Evolutionary conservation across 331 rosid genomes (phyloP).

Genomic region (Pyracantha coccinea): DNA sequence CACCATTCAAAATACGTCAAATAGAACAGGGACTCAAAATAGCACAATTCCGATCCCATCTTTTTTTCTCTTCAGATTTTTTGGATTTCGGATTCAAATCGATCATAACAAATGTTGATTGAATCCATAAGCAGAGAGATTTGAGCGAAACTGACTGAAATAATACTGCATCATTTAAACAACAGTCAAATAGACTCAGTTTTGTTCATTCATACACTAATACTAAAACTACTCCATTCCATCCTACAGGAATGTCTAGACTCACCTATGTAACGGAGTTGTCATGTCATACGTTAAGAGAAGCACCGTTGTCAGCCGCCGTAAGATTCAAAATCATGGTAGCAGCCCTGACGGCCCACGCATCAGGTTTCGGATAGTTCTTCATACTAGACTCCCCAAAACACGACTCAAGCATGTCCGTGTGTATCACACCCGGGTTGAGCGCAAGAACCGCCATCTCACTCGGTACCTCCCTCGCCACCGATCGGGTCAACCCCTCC

Average conservation of each 20-base stretch:
- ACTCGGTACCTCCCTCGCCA: slow-evolving; percentile 71
- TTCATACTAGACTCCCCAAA: slow-evolving; percentile 54
- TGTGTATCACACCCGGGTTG: slow-evolving; percentile 74
- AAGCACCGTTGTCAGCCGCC: slow-evolving; percentile 74
- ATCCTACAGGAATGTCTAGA: background rate
- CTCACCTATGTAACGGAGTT: background rate
- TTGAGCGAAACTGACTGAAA: background rate
- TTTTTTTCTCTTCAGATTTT: too few species aligned
- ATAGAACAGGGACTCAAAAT: too few species aligned
- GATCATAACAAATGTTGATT: background rate
- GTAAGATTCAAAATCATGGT: slow-evolving; percentile 76
- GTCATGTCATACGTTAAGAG: slow-evolving; percentile 59
- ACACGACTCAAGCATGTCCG: slow-evolving; percentile 86
- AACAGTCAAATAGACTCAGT: background rate
- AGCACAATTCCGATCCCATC: too few species aligned
- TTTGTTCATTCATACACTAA: background rate
- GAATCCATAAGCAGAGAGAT: background rate
- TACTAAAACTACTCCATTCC: background rate
- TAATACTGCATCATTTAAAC: background rate
- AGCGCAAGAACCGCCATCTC: slow-evolving; percentile 82
- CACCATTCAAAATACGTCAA: too few species aligned
- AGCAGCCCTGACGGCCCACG: slow-evolving; percentile 82
- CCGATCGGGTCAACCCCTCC: slow-evolving; percentile 71
- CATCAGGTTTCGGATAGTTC: slow-evolving; percentile 58
- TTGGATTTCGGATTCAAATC: too few species aligned